A percentile compares a stretch with the other conserved stretches of the same genome.
phyloP scores from a whole-genome alignment of 306 rosid species.

The Vigna hirtella region DNA sequence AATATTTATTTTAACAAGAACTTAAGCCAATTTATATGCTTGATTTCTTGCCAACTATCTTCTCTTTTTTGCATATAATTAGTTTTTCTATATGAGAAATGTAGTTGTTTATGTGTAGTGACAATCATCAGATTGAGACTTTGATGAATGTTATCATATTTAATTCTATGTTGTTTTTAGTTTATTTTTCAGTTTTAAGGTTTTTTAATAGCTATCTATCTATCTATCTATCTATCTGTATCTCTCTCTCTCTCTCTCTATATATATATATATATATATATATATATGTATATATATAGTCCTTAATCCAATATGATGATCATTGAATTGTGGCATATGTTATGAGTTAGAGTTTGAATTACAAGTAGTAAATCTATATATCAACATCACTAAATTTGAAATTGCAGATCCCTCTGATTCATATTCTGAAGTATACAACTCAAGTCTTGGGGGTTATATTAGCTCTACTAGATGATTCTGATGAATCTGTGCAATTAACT shows the following conservation, averaged over 20 bases:
- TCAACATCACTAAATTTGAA: slow-evolving; percentile 37
- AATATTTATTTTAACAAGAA: slow-evolving; percentile 6
- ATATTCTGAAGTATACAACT: slow-evolving; percentile 75
- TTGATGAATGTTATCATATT: no score
- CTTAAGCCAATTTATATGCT: slow-evolving; percentile 30
- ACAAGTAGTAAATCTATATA: slow-evolving; percentile 1
- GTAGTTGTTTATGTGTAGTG: not conserved
- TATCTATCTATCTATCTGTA: no score
- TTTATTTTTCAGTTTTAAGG: no score
- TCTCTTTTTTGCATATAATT: not conserved
- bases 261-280: no score
- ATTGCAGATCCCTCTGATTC: slow-evolving; percentile 79
- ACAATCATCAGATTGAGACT: no score
- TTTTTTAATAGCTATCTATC: no score
- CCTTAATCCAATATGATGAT: slow-evolving; percentile 1
- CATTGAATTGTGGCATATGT: slow-evolving; percentile 32
- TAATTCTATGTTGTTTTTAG: no score
- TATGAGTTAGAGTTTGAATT: slow-evolving; percentile 33
- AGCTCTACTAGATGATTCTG: slow-evolving; percentile 90
- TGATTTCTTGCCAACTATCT: slow-evolving; percentile 30
- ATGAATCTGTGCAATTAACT: slow-evolving; percentile 92
- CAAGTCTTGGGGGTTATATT: slow-evolving; percentile 90
- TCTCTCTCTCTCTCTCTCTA: no score
- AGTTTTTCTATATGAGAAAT: slow-evolving; percentile 14
- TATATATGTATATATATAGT: no score